A percentile compares a stretch with the other conserved stretches of the same genome.
Evolutionary conservation across 768 basidiomycete genomes (phyloP).

Genomic region (Cystofilobasidium ferigula): DNA sequence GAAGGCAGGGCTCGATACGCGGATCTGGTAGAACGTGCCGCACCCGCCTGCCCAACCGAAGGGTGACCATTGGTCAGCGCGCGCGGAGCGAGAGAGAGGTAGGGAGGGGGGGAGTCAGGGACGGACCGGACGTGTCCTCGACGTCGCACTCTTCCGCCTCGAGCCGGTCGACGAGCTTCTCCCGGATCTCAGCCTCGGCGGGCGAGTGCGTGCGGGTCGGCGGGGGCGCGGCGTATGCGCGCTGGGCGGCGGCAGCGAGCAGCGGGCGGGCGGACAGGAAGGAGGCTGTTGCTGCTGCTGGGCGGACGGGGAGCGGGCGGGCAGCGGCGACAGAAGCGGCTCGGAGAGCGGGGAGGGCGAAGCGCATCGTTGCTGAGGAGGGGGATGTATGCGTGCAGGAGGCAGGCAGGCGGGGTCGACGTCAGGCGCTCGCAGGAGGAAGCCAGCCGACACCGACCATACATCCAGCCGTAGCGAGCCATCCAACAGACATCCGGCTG

Average conservation of each 20-base stretch:
- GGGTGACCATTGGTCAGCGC: not conserved
- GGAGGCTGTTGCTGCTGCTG: not conserved
- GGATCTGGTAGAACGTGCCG: slow-evolving; percentile 91
- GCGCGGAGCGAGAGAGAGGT: not conserved
- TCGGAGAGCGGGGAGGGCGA: not conserved
- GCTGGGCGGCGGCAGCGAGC: not conserved
- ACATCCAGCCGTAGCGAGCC: no score
- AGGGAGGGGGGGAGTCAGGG: slow-evolving; percentile 3
- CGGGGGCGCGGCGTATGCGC: not conserved
- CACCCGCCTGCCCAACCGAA: slow-evolving; percentile 60
- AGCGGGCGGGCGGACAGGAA: not conserved
- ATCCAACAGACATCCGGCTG: not conserved
- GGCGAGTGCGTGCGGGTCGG: slow-evolving; percentile 12
- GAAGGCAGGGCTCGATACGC: slow-evolving; percentile 73
- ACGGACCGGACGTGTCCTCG: slow-evolving; percentile 85
- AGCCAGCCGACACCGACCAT: no score
- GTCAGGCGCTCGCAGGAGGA: no score
- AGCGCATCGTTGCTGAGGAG: not conserved
- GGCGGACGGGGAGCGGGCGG: not conserved
- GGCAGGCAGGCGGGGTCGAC: not conserved
- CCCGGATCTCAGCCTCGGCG: slow-evolving; percentile 44
- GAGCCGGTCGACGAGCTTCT: slow-evolving; percentile 64
- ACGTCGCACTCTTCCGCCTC: slow-evolving; percentile 70
- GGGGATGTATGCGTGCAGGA: not conserved
- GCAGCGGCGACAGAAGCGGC: not conserved